Base-by-base conservation (phyloP, 441 rosid species). In the Adansonia grandidieri region DNA sequence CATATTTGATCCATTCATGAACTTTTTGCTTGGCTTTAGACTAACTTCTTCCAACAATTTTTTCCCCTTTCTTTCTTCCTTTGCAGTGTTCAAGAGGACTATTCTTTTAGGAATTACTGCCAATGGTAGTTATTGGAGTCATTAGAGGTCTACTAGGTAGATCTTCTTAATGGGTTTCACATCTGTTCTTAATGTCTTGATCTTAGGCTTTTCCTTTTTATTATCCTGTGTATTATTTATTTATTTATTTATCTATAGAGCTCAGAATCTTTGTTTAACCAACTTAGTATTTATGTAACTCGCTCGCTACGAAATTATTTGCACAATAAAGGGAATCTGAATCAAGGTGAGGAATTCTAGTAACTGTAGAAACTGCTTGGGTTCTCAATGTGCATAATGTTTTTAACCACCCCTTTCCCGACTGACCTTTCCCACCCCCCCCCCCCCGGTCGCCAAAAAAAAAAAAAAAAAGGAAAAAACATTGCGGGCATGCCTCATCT, bases 121-220 rank as follows among this genome's bases (percentile, higher is more conserved):
- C 99, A 13, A 96, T 96, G 99, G 97, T 98, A 40, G 88, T 96
- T 75, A 96, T 96, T 63, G 99, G 98, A 80, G 89, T 96, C 72
- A 87, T 91, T 71, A 98, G 99, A 70, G 99, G 98, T 83, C 86
- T 96, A 61, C 93, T 94, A 80, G 99, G 98, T 96, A 78, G 80
- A 77, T 50, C 24, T 77, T 73, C 47, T 74, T 47, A 3, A 40
- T 14, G 54, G 19, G 40, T 53, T 63, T 82, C 14, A 1, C 40
- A 14, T 70, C 8, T 71, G 45, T 71, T 71, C 47, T 66, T 47
- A 22, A 28, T 7, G 53, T 76, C 32, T 64, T 62, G 24, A 48
- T 48, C 37, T 48, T 37, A 69, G 50, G 80, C 69, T 67, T 47
- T 76, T 70, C 9, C 37, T 61, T 62, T 17, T n/a, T 54, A 44